These are phyloP conservation scores for Talaromyces islandicus DNA, from an alignment of 2,329 filamentous ascomycete species.

Conservation along the genomic window DNA sequence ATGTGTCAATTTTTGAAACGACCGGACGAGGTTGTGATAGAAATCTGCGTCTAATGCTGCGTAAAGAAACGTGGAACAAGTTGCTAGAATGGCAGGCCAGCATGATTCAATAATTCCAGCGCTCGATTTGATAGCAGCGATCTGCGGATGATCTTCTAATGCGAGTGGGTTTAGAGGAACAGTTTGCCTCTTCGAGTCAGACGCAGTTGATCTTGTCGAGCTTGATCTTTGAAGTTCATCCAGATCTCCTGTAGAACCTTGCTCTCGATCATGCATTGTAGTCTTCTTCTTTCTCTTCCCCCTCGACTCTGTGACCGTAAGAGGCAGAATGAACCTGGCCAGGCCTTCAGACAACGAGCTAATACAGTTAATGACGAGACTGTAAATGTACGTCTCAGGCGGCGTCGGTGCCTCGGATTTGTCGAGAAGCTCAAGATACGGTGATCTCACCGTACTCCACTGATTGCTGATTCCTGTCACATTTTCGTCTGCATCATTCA, in stretches of 20 bases:
- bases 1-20: slow-evolving; percentile 92
- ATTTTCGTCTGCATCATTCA: slow-evolving; percentile 60
- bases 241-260: slow-evolving; percentile 21
- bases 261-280: slow-evolving; percentile 31
- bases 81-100: slow-evolving; percentile 92
- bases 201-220: slow-evolving; percentile 18
- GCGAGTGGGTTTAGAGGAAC: slow-evolving; percentile 73
- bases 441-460: slow-evolving; percentile 82
- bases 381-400: slow-evolving; percentile 92
- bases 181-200: slow-evolving; percentile 21
- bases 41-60: slow-evolving; percentile 88
- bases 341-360: slow-evolving; percentile 86
- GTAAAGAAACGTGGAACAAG: slow-evolving; percentile 91
- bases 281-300: slow-evolving; percentile 41
- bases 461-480: slow-evolving; percentile 75
- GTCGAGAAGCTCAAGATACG: slow-evolving; percentile 90
- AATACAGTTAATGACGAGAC: slow-evolving; percentile 79
- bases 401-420: slow-evolving; percentile 77
- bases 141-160: slow-evolving; percentile 65
- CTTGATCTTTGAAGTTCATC: slow-evolving; percentile 27
- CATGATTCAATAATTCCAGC: slow-evolving; percentile 81
- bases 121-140: slow-evolving; percentile 66
- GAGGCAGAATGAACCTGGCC: slow-evolving; percentile 84
- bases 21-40: slow-evolving; percentile 84
- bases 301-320: slow-evolving; percentile 73